phyloP scores from a whole-genome alignment of 352 stramenopile genomes.

The Aphanomyces cochlioides region DNA sequence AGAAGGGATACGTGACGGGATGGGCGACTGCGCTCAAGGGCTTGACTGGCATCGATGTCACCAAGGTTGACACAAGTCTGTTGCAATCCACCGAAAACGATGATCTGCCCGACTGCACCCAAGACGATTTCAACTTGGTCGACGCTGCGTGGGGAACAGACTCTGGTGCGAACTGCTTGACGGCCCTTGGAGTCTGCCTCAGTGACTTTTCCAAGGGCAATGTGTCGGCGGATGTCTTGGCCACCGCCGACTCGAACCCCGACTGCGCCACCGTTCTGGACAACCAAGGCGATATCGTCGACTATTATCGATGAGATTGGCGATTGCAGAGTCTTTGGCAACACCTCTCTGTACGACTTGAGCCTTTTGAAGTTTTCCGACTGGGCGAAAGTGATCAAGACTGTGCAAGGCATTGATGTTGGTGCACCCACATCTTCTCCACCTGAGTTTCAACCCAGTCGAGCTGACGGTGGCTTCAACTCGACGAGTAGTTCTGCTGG shows the following conservation, averaged over 20 bases:
- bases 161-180: not conserved
- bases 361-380: not conserved
- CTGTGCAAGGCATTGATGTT: not conserved
- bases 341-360: not conserved
- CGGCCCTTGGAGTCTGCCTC: not conserved
- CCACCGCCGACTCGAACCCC: not conserved
- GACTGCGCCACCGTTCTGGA: not conserved
- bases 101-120: constrained; percentile 1
- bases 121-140: constrained; percentile 1
- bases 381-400: not conserved
- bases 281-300: not conserved
- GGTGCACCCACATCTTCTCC: no score
- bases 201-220: not conserved
- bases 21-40: not conserved
- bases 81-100: not conserved
- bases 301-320: not conserved
- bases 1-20: not conserved
- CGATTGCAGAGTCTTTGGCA: not conserved
- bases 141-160: not conserved
- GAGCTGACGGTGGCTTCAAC: no score
- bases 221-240: not conserved
- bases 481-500: no score
- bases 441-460: no score
- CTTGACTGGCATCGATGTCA: not conserved
- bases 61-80: not conserved